Evolutionary conservation across 1,139 yeast species (phyloP), one percentile per base, ranked within the genome.

Genomic region (Tardiomyces blankii): DNA sequence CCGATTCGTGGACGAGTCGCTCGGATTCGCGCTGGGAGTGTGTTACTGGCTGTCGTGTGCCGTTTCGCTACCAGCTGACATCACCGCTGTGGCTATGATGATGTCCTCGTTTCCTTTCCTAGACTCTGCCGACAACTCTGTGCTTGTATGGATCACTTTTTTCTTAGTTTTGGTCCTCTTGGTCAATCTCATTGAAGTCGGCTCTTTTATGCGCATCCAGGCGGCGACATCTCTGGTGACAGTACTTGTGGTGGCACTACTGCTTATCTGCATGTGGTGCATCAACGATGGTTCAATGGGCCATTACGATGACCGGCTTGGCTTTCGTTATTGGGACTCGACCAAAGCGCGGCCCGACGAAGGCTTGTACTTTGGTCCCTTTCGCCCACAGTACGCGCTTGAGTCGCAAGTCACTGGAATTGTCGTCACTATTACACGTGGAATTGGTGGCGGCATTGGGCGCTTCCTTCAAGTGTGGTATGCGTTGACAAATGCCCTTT

Each of bases 1-100:
- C 0, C 67, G 95, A 42, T 85, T 86, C 63, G 86, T 85, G 1
- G 94, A 86, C 58, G 88, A 82, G 54, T 85, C 95, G 0, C 78
- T 86, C 60, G 95, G 95, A 0, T 83, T 85, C 61, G 80, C 93
- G 1, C 69, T 84, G 0, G 95, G 95, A 0, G 75, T 88, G 72
- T 69, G 78, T 41, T 86, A 86, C 62, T 85, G 89, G 78, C 62
- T 82, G 14, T 76, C 86, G 49, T 84, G 83, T 61, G 73, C 84
- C 6, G 67, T 83, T 46, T 86, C 88, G 0, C 66, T 85, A 46
- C 88, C 95, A 0, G 77, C 89, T 0, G 95, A 87, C 58, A 73
- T 86, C 12, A 82, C 85, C 4, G 93, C 94, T 0, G 80, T 86
- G 32, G 78, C 86, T 0, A 79, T 85, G 40, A 75, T 86, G 78